phyloP scores from a whole-genome alignment of 1,139 yeast species.

The Taiozyma sp. region DNA sequence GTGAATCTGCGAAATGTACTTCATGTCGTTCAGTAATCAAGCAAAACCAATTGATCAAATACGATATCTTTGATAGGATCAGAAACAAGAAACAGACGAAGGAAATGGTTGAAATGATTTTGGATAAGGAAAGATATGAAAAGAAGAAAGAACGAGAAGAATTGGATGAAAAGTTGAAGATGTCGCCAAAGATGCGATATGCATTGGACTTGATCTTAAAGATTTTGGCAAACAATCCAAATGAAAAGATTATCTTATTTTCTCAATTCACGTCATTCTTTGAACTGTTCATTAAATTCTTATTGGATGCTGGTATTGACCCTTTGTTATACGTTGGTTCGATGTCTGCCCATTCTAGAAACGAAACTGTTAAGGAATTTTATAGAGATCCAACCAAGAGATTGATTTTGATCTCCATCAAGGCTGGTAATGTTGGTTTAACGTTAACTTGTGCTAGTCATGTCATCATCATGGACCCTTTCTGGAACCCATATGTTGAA shows the following conservation, averaged over 20 bases:
- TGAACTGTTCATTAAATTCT: slow-evolving; percentile 59
- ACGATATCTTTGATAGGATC: slow-evolving; percentile 46
- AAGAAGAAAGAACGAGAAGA: slow-evolving; percentile 30
- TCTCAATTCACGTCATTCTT: slow-evolving; percentile 82
- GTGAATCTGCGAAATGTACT: slow-evolving; percentile 44
- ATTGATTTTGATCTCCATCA: slow-evolving; percentile 69
- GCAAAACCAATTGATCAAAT: slow-evolving; percentile 43
- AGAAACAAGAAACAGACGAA: slow-evolving; percentile 31
- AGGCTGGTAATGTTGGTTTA: slow-evolving; percentile 91
- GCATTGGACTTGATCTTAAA: slow-evolving; percentile 42
- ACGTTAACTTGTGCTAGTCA: slow-evolving; percentile 93
- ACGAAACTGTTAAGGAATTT: slow-evolving; percentile 57
- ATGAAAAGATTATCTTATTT: slow-evolving; percentile 70
- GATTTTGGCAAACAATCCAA: slow-evolving; percentile 38
- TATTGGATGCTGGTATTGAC: slow-evolving; percentile 42
- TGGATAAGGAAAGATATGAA: slow-evolving; percentile 16
- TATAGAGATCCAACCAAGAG: slow-evolving; percentile 48
- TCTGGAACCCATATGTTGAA: slow-evolving; percentile 96
- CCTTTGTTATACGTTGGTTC: slow-evolving; percentile 76
- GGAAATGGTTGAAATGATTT: slow-evolving; percentile 22
- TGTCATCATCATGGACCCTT: slow-evolving; percentile 86
- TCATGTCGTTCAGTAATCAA: slow-evolving; percentile 41
- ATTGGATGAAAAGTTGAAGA: slow-evolving; percentile 27
- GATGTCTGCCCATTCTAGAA: slow-evolving; percentile 65
- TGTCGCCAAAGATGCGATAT: slow-evolving; percentile 52